Evolutionary conservation across 1,284 basidiomycete species (phyloP).

Genomic region (Dichomitus squalens): DNA sequence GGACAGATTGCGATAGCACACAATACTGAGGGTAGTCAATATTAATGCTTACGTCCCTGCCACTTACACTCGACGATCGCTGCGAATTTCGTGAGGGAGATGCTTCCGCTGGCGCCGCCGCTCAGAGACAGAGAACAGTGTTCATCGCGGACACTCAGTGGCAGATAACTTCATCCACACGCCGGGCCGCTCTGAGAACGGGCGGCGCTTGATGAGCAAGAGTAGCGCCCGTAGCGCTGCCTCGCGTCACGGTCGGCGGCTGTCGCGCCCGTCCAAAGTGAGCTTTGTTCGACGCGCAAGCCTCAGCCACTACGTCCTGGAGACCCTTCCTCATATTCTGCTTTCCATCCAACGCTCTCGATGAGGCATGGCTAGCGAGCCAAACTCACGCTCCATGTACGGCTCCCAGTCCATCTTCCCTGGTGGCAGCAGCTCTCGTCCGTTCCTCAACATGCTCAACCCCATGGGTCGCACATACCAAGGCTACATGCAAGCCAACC

Average conservation of each 20-base stretch:
- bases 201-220: too few species aligned
- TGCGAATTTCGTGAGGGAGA: too few species aligned
- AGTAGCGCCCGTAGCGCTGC: too few species aligned
- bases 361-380: constrained; percentile 18
- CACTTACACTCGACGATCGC: too few species aligned
- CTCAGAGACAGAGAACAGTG: too few species aligned
- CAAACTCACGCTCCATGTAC: constrained; percentile 32
- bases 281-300: constrained; percentile 22
- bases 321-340: neutral
- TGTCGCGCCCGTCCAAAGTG: constrained; percentile 10
- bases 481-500: constrained; percentile 70
- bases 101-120: too few species aligned
- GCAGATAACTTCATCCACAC: too few species aligned
- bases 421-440: constrained; percentile 57
- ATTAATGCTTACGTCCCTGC: too few species aligned
- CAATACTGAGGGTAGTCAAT: too few species aligned
- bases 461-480: constrained; percentile 73
- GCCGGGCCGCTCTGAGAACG: too few species aligned
- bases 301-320: neutral
- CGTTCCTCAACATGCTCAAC: constrained; percentile 82
- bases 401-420: constrained; percentile 48
- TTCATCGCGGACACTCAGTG: too few species aligned
- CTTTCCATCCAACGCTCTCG: neutral
- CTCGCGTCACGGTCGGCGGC: neutral
- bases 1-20: too few species aligned